Conservation (phyloP, 441 rosid genomes). For the Erysimum cheiri region DNA sequence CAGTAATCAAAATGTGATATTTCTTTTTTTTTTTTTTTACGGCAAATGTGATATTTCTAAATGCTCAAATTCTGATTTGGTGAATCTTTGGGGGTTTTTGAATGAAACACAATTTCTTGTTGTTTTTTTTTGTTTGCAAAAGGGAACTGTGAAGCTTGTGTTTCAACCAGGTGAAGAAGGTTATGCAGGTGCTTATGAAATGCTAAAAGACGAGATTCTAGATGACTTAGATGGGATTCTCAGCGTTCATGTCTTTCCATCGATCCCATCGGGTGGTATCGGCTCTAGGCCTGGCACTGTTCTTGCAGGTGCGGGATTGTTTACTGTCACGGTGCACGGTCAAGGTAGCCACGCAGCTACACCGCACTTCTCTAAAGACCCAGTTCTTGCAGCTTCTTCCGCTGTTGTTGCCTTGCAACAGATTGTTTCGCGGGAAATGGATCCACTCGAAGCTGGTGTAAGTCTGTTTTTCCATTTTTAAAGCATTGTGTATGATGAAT, state of each 20-base stretch:
- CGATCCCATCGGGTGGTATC: conserved; percentile 57
- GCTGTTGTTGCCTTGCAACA: conserved; percentile 74
- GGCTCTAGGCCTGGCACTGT: conserved; percentile 68
- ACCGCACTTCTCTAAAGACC: conserved; percentile 65
- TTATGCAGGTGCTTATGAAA: conserved; percentile 69
- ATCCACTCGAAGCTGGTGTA: conserved; percentile 80
- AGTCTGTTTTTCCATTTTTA: conserved; percentile 10
- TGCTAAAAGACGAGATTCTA: conserved; percentile 71
- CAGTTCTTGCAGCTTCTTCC: conserved; percentile 71
- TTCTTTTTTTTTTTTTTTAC: no score
- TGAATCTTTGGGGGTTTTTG: background rate
- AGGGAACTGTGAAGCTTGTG: conserved; percentile 83
- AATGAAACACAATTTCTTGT: background rate
- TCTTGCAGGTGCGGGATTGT: conserved; percentile 71
- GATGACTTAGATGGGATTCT: conserved; percentile 67
- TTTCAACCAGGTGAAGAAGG: conserved; percentile 92
- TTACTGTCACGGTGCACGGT: conserved; percentile 58
- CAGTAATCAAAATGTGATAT: background rate
- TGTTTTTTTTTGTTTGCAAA: background rate
- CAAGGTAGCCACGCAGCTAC: conserved; percentile 69
- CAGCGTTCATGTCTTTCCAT: conserved; percentile 64
- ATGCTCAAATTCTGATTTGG: conserved; percentile 8
- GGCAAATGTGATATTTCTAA: conserved; percentile 1
- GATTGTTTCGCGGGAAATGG: conserved; percentile 71
- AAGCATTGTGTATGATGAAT: background rate